These are phyloP conservation scores for Diplodia scrobiculata DNA, from an alignment of 2,329 filamentous ascomycete genomes.

Conservation along the genomic window DNA sequence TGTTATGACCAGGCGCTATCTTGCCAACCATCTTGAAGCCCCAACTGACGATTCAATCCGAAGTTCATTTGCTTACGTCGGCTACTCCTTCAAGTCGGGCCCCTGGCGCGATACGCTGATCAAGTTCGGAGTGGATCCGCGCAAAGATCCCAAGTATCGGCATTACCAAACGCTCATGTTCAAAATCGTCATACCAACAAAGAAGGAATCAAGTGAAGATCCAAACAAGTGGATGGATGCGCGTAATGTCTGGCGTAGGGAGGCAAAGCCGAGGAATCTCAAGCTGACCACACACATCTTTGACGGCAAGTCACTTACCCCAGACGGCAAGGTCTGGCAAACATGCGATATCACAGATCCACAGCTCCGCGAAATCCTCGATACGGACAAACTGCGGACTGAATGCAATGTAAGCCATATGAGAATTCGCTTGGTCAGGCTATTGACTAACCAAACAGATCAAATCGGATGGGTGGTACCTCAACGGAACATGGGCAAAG, in stretches of 20 bases:
- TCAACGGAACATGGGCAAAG: constrained; percentile 78
- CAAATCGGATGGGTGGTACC: constrained; percentile 74
- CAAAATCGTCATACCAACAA: constrained; percentile 55
- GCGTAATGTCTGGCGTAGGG: constrained; percentile 13
- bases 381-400: constrained; percentile 56
- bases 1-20: constrained; percentile 80
- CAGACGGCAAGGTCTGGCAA: constrained; percentile 91
- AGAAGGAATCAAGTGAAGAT: constrained; percentile 25
- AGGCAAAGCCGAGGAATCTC: constrained; percentile 24
- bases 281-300: constrained; percentile 68
- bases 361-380: constrained; percentile 66
- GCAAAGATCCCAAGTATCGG: constrained; percentile 72
- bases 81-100: constrained; percentile 89
- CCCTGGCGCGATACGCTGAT: constrained; percentile 90
- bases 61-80: constrained; percentile 77
- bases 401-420: constrained; percentile 55
- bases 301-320: constrained; percentile 72
- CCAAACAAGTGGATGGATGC: constrained; percentile 34
- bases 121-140: constrained; percentile 82
- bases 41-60: constrained; percentile 63
- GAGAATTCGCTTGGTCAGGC: constrained; percentile 47
- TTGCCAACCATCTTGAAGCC: constrained; percentile 69
- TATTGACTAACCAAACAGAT: constrained; percentile 35
- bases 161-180: constrained; percentile 89
- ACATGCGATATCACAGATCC: constrained; percentile 89